A percentile compares a stretch with the other conserved stretches of the same genome.
These are phyloP conservation scores for Schizophyllum commune DNA, from an alignment of 1,284 basidiomycete genomes.

Conservation along the genomic window DNA sequence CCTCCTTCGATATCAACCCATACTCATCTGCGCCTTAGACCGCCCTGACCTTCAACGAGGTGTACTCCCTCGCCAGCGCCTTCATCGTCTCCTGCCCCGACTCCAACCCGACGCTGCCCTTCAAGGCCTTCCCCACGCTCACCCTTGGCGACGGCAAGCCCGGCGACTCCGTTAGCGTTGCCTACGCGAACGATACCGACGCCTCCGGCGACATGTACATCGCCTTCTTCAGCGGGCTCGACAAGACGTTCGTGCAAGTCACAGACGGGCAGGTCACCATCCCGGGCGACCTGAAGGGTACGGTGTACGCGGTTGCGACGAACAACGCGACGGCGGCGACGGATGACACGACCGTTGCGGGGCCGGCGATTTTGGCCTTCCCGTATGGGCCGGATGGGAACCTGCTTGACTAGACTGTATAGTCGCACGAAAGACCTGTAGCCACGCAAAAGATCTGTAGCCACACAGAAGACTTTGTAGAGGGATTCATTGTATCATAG, in stretches of 20 bases:
- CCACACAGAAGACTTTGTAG: too few relatives aligned
- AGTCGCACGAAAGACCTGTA: too few relatives aligned
- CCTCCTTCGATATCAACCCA: too few relatives aligned
- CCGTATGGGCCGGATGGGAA: slow-evolving; percentile 20
- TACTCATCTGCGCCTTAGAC: slow-evolving; percentile 18
- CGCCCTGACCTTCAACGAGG: slow-evolving; percentile 40
- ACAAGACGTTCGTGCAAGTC: background rate
- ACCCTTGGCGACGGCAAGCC: slow-evolving; percentile 11
- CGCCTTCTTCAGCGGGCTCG: slow-evolving; percentile 7
- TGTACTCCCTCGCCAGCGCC: slow-evolving; percentile 32
- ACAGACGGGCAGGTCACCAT: slow-evolving; percentile 14
- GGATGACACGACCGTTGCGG: slow-evolving; percentile 37
- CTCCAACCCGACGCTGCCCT: slow-evolving; percentile 36
- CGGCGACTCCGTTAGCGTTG: background rate
- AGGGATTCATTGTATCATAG: too few relatives aligned
- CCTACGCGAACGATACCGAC: slow-evolving; percentile 1
- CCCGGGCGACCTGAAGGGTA: slow-evolving; percentile 24
- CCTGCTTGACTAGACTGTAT: background rate
- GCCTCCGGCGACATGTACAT: slow-evolving; percentile 5
- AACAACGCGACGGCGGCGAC: slow-evolving; percentile 20
- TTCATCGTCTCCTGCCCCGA: slow-evolving; percentile 47
- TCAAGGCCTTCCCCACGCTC: slow-evolving; percentile 39
- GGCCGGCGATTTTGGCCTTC: slow-evolving; percentile 33
- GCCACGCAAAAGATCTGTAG: too few relatives aligned
- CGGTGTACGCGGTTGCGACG: slow-evolving; percentile 29